Conservation (phyloP, 2,329 filamentous ascomycete genomes). For the Drechslerella stenobrocha region DNA sequence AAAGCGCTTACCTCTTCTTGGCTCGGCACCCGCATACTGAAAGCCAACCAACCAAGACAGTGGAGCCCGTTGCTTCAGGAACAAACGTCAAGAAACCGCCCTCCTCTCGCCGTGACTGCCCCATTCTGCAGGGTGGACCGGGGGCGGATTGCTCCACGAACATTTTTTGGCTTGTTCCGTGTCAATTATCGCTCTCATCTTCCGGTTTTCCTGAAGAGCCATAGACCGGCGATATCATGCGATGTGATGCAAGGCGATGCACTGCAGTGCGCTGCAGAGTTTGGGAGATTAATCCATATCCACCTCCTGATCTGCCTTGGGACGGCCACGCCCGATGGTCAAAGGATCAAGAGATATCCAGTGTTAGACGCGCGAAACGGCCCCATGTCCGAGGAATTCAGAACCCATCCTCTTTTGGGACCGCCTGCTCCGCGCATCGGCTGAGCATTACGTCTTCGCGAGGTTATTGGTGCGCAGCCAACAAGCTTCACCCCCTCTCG, state of each 20-base stretch:
- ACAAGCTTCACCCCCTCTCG: neutral
- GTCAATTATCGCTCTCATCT: conserved; percentile 1
- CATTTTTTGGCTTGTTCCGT: conserved; percentile 7
- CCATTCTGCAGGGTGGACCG: conserved; percentile 40
- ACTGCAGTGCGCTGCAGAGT: too few species aligned
- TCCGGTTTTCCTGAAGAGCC: conserved; percentile 10
- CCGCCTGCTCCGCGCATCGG: conserved; percentile 21
- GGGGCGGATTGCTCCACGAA: neutral
- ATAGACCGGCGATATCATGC: too few species aligned
- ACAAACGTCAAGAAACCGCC: conserved; percentile 11
- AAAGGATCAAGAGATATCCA: too few species aligned
- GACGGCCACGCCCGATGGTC: too few species aligned
- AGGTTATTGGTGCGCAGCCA: conserved; percentile 9
- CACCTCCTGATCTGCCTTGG: conserved; percentile 42
- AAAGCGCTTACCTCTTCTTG: conserved; percentile 5
- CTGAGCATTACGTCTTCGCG: conserved; percentile 17
- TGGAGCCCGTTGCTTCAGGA: conserved; percentile 15
- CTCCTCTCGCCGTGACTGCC: conserved; percentile 35
- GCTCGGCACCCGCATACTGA: conserved; percentile 28
- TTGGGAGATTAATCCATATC: neutral
- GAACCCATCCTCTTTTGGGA: conserved; percentile 11
- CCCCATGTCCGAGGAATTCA: conserved; percentile 25
- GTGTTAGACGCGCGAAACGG: conserved; percentile 12
- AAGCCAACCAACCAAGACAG: conserved; percentile 15
- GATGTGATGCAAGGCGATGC: neutral